Base-by-base conservation (phyloP, 805 yeast species). In the Cyberlindnera americana region DNA sequence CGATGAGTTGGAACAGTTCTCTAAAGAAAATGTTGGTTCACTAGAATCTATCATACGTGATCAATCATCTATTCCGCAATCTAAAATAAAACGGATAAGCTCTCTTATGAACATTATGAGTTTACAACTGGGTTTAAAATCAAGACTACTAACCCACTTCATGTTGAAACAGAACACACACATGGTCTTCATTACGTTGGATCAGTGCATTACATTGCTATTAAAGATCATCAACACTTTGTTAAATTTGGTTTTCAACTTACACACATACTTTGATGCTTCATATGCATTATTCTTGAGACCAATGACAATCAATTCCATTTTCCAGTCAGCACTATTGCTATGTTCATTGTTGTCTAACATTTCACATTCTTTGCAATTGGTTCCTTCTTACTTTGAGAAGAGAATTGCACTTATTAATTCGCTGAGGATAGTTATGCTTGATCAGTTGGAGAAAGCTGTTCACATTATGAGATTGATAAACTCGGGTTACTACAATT, bases 261-360 rank as follows among this genome's bases (percentile, higher is more conserved):
- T 62, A 39, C 46, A 52, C 1, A 32, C 42, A 2, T 64, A 66
- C 47, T 71, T 74, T 1, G 48, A 52, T 2, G 4, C 31, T 10
- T 65, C 68, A 0, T 64, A 69, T 2, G 72, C 66, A 31, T 57
- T 63, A 31, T 52, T 67, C 9, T 37, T 76, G 19, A 73, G 66
- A 38, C 77, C 79, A 13, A 15, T 37, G 13, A 46, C 47, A 0
- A 28, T 33, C 9, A 21, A 17, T 19, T 37, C 48, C 1, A 19
- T 44, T 2, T 19, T 36, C 2, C 52, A 36, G 25, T 29, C 50
- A 2, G 17, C 41, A 3, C 14, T 53, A 16, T 28, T 46, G 9
- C 18, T 46, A 5, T 26, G 37, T 3, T 33, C 47, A 1, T 3
- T 47, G 2, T 26, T 29, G 15, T 21, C 48, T 6, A 47, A 47